Conservation (phyloP, 2,329 filamentous ascomycete species). For the Fonsecaea erecta region DNA sequence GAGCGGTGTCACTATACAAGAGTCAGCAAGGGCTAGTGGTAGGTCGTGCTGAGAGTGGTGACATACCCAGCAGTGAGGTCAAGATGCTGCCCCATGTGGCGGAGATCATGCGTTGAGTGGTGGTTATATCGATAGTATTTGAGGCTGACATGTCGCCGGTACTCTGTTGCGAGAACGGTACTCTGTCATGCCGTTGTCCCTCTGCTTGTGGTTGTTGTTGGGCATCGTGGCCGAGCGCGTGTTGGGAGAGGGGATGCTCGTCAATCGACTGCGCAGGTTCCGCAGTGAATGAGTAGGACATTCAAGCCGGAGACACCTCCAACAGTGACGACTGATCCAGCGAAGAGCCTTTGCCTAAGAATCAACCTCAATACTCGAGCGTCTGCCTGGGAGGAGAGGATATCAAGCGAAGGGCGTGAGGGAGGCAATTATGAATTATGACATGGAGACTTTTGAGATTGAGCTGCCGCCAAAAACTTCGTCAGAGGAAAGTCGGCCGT, state of each 20-base stretch:
- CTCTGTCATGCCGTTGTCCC: conserved; percentile 39
- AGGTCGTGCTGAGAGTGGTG: conserved; percentile 8
- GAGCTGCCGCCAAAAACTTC: conserved; percentile 14
- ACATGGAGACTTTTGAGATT: conserved; percentile 24
- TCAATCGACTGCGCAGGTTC: conserved; percentile 31
- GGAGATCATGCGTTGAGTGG: conserved; percentile 90
- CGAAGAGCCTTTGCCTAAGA: background rate
- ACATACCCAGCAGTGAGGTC: conserved; percentile 82
- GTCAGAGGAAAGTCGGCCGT: conserved; percentile 12
- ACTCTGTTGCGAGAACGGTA: conserved; percentile 32
- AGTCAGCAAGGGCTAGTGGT: conserved; percentile 29
- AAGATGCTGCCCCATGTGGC: conserved; percentile 88
- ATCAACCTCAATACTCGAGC: background rate
- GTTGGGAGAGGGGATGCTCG: conserved; percentile 26
- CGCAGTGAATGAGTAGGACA: conserved; percentile 35
- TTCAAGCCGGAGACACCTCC: conserved; percentile 24
- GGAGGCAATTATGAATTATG: conserved; percentile 31
- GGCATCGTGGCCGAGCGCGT: conserved; percentile 31
- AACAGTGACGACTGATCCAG: background rate
- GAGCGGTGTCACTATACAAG: conserved; percentile 77
- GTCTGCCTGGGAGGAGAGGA: background rate
- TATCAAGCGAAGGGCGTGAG: conserved; percentile 6
- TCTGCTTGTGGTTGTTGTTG: conserved; percentile 13
- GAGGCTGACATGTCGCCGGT: conserved; percentile 30
- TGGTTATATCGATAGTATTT: conserved; percentile 64